Conservation (phyloP, 257 asterid species). For the Solanum piurae region DNA sequence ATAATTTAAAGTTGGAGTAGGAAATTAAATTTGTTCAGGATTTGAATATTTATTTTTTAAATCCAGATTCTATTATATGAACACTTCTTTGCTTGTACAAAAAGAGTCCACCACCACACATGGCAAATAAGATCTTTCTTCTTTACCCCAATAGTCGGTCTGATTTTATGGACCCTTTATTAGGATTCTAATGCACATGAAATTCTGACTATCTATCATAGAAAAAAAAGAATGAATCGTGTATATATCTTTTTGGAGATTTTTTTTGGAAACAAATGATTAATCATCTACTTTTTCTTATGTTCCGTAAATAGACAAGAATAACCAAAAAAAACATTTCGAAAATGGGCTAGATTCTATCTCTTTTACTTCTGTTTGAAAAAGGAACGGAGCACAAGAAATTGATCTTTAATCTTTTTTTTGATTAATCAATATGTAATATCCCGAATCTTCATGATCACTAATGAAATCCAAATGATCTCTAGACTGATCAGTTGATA, state of each 20-base stretch:
- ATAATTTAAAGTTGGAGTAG: not conserved
- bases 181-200: not conserved
- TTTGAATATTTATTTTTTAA: not conserved
- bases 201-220: not conserved
- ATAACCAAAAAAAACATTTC: not conserved
- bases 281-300: not conserved
- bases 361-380: not conserved
- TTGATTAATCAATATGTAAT: not conserved
- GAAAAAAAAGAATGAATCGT: not conserved
- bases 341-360: not conserved
- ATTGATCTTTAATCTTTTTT: not conserved
- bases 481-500: not conserved
- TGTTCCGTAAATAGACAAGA: not conserved
- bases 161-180: not conserved
- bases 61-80: not conserved
- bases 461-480: not conserved
- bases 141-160: not conserved
- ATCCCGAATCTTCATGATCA: not conserved
- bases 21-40: not conserved
- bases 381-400: not conserved
- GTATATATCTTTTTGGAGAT: not conserved
- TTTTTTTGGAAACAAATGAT: not conserved
- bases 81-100: not conserved
- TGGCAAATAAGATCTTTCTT: not conserved
- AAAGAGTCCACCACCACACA: not conserved